phyloP scores from a whole-genome alignment of 345 rosid species.

The Theobroma cacao region DNA sequence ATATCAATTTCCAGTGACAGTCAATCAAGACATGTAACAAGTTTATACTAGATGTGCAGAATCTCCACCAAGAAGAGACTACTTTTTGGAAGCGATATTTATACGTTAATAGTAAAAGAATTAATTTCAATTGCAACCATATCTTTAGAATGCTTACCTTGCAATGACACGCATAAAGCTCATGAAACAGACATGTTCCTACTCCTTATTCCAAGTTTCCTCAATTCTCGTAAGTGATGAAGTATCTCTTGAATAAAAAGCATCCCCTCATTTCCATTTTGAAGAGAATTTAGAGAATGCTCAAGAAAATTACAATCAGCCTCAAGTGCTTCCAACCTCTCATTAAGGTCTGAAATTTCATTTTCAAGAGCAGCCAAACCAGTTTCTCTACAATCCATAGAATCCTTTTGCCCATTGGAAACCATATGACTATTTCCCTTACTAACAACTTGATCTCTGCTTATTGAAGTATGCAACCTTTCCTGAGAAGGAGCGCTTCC shows the following conservation, averaged over 20 bases:
- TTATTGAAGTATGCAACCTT: slow-evolving; percentile 10
- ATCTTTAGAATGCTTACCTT: slow-evolving; percentile 10
- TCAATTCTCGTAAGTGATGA: slow-evolving; percentile 40
- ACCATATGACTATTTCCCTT: slow-evolving; percentile 2
- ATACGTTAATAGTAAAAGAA: neutral
- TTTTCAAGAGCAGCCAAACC: slow-evolving; percentile 33
- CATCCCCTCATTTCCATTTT: slow-evolving; percentile 38
- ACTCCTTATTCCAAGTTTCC: slow-evolving; percentile 23
- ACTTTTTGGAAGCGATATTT: neutral
- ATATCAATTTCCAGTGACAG: neutral
- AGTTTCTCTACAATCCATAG: slow-evolving; percentile 10
- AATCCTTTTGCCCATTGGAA: slow-evolving; percentile 4
- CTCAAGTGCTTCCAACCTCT: slow-evolving; percentile 54
- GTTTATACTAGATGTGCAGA: neutral
- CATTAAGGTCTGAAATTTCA: slow-evolving; percentile 46
- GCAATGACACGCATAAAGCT: slow-evolving; percentile 6
- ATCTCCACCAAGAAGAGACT: neutral
- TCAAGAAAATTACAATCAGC: slow-evolving; percentile 37
- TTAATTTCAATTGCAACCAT: neutral
- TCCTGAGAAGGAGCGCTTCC: slow-evolving; percentile 14
- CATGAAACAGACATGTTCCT: slow-evolving; percentile 22
- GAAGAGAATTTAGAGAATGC: slow-evolving; percentile 39
- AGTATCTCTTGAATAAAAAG: slow-evolving; percentile 44
- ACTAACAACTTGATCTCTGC: slow-evolving; percentile 1
- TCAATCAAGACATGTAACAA: slow-evolving; percentile 4